These are phyloP conservation scores for Platanus orientalis DNA, from an alignment of 164 flowering plant genomes.

Conservation along the genomic window DNA sequence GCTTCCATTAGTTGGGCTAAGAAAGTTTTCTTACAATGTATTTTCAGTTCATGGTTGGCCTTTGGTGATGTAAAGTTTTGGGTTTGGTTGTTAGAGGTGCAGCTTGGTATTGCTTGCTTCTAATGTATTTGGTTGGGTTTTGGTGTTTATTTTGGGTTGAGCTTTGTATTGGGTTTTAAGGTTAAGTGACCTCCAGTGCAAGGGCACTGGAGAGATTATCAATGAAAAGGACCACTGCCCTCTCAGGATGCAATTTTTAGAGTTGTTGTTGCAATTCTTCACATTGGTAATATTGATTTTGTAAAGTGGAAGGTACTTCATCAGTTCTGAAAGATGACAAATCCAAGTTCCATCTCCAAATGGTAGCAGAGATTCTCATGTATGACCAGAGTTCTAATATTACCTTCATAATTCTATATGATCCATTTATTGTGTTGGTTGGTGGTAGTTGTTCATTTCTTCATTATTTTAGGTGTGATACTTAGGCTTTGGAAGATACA, in stretches of 20 bases:
- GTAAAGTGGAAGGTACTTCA: slow-evolving; percentile 68
- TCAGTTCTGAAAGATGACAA: slow-evolving; percentile 59
- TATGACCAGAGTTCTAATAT: slow-evolving; percentile 18
- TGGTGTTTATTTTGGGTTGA: no score
- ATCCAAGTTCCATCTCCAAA: slow-evolving; percentile 66
- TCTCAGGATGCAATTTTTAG: slow-evolving; percentile 81
- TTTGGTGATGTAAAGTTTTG: no score
- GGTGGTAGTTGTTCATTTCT: neutral
- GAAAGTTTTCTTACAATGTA: no score
- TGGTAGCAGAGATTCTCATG: slow-evolving; percentile 83
- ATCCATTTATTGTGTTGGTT: slow-evolving; percentile 3
- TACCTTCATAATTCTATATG: slow-evolving; percentile 1
- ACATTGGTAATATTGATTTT: slow-evolving; percentile 78
- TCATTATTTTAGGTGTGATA: slow-evolving; percentile 65
- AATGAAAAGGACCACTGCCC: no score
- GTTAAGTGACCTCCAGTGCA: neutral
- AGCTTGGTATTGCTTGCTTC: no score
- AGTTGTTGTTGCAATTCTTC: slow-evolving; percentile 86
- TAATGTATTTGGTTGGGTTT: no score
- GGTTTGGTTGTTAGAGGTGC: no score
- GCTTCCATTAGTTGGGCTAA: no score
- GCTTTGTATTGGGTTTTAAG: no score
- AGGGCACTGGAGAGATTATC: no score
- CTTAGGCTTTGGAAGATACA: slow-evolving; percentile 64
- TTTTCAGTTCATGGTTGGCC: no score